Base-by-base conservation (phyloP, 116 monocot species). In the Phalaenopsis hybrid region DNA sequence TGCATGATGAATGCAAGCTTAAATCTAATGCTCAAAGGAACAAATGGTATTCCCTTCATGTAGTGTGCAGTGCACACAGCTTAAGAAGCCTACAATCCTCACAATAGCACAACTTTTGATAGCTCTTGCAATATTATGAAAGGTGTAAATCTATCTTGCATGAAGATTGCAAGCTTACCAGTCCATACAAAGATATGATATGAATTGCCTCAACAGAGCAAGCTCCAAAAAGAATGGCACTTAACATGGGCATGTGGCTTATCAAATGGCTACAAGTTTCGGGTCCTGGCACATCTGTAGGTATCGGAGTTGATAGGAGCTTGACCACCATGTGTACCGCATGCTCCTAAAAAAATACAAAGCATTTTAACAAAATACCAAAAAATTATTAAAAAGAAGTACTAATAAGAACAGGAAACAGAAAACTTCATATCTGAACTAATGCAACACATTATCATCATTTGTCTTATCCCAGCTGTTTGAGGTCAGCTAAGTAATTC, bases 151-250 rank as follows among this genome's bases (percentile, higher is more conserved):
- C 70, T 31, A 70, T 51, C 16, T 55, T 55, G 73, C 37, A 73
- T 43, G 41, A 28, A 34, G 44, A n/a, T 50, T 1, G 15, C 44
- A 41, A 65, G 9, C 86, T 89, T 85, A 94, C 96, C 92, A 89
- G 85, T 67, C 96, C 96, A 85, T 90, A 94, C 49, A 97, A 80
- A 81, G 96, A 94, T 51, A 97, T 88, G n/a, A 97, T 97, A 82
- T 97, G 94, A 59, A 97, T 89, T 75, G 79, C 82, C 80, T 97
- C 94, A 74, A 89, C 79, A 68, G 81, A 86, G 72, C 86, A 87
- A 61, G 87, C 75, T n/a, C 88, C 87, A 57, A 86, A 90, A 34
- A 97, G 85, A 49, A 94, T 57, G 23, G 92, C 83, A 85, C 87
- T 92, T 57, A 97, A 82, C 89, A 91, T 92, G 59, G 91, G 81